Conservation (phyloP, 1,284 basidiomycete species). For the Laetiporus sulphureus region DNA sequence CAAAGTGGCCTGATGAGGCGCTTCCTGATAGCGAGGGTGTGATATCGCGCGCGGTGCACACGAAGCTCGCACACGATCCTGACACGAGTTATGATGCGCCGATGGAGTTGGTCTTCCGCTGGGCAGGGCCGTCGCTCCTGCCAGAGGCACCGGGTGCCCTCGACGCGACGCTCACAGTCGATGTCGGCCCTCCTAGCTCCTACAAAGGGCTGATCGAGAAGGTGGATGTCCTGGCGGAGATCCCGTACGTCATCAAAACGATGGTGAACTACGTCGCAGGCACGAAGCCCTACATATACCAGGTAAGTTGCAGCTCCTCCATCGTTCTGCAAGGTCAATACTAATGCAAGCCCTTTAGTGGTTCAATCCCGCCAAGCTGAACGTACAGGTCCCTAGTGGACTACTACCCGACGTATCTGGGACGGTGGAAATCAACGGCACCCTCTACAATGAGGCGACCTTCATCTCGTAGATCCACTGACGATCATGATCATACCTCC, state of each 20-base stretch:
- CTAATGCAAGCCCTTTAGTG: conserved; percentile 45
- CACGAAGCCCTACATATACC: conserved; percentile 91
- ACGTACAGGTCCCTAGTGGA: conserved; percentile 57
- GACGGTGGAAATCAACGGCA: conserved; percentile 59
- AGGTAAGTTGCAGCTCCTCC: conserved; percentile 41
- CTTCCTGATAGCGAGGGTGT: conserved; percentile 37
- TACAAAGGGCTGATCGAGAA: conserved; percentile 89
- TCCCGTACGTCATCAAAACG: conserved; percentile 87
- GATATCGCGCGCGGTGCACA: conserved; percentile 66
- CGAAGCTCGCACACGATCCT: conserved; percentile 52
- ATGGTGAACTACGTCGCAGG: conserved; percentile 88
- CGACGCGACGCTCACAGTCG: conserved; percentile 46
- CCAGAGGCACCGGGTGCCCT: conserved; percentile 47
- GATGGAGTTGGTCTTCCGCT: conserved; percentile 64
- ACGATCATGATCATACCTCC: too few relatives aligned
- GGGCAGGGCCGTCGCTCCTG: conserved; percentile 67
- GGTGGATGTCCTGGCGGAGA: conserved; percentile 94
- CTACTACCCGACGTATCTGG: conserved; percentile 37
- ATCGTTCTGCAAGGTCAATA: conserved; percentile 9
- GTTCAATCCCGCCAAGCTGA: conserved; percentile 69
- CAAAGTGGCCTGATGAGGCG: conserved; percentile 57
- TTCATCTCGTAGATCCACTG: conserved; percentile 85
- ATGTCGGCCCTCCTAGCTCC: conserved; percentile 46
- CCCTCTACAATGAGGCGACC: conserved; percentile 83
- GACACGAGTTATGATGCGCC: conserved; percentile 86